Evolutionary conservation across 2,329 filamentous ascomycete genomes (phyloP).

Genomic region (Verticillium isaacii): DNA sequence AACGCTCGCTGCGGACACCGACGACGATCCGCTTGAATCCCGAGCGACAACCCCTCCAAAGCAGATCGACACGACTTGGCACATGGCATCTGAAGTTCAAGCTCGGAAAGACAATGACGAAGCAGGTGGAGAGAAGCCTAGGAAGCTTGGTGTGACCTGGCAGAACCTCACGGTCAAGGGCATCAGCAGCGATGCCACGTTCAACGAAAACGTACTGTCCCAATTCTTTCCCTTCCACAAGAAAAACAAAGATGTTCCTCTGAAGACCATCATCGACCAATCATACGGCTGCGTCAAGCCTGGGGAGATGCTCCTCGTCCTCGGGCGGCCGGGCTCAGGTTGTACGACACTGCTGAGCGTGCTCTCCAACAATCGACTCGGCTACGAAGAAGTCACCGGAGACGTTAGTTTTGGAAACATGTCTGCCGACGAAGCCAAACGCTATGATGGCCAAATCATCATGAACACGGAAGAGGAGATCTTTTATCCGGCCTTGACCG

Average conservation of each 20-base stretch:
- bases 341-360: conserved; percentile 55
- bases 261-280: conserved; percentile 36
- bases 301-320: conserved; percentile 53
- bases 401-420: conserved; percentile 58
- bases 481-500: conserved; percentile 65
- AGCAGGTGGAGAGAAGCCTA: background rate
- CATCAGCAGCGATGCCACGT: conserved; percentile 9
- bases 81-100: conserved; percentile 1
- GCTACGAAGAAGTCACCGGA: conserved; percentile 60
- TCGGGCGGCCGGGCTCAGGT: conserved; percentile 52
- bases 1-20: background rate
- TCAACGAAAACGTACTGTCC: conserved; percentile 15
- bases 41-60: background rate
- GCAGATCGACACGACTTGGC: background rate
- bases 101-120: background rate
- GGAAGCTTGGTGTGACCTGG: conserved; percentile 16
- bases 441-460: conserved; percentile 58
- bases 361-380: conserved; percentile 64
- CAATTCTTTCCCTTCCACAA: conserved; percentile 1
- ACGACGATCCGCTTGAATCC: background rate
- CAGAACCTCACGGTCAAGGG: conserved; percentile 15
- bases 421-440: conserved; percentile 33
- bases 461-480: conserved; percentile 66
- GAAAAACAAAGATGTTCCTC: conserved; percentile 10
- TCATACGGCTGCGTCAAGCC: conserved; percentile 52